Base-by-base conservation (phyloP, 2,329 filamentous ascomycete species). In the Alternaria conjuncta region DNA sequence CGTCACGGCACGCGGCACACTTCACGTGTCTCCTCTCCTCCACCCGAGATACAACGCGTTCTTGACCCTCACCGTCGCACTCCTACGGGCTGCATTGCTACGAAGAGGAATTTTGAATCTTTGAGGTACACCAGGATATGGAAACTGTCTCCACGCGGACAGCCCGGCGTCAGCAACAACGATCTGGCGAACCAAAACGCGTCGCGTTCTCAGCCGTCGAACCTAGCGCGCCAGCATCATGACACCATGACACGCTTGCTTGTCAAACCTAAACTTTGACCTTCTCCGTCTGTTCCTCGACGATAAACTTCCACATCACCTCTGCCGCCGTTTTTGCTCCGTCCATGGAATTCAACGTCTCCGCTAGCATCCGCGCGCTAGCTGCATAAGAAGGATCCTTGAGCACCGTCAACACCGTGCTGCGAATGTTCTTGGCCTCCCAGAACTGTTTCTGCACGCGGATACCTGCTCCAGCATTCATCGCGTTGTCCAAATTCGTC, bases 401-500 rank as follows among this genome's bases (percentile, higher is more conserved):
- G 41, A 76, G 56, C n/a, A 76, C 71, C 21, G 58, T 69, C 13
- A 70, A 53, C 3, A 77, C 61, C 1, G 72, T 70, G 15, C 65
- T 63, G n/a, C 69, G 69, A 30, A 77, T 77, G 15, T 67, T 68
- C 43, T 71, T 73, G 3, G 73, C 72, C 15, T 74, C 72, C 75
- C 75, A 77, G 18, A 61, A 62, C 26, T 75, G 72, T 44, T 73
- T 68, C 45, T 77, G 75, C 11, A 77, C 50, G 5, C 75, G 71
- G 12, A 77, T 69, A 23, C 72, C 75, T 13, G 74, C 75, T 15
- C 73, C 74, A 13, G 69, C 69, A 58, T 77, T 71, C 75, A 77
- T 77, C 2, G 73, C 74, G 32, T 77, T 77, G 56, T 77, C 75
- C n/a, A 77, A 47, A 43, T 77, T 77, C 6, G 75, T 77, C 50